phyloP scores from a whole-genome alignment of 495 filamentous ascomycete genomes.

The Trichoderma erinaceum region DNA sequence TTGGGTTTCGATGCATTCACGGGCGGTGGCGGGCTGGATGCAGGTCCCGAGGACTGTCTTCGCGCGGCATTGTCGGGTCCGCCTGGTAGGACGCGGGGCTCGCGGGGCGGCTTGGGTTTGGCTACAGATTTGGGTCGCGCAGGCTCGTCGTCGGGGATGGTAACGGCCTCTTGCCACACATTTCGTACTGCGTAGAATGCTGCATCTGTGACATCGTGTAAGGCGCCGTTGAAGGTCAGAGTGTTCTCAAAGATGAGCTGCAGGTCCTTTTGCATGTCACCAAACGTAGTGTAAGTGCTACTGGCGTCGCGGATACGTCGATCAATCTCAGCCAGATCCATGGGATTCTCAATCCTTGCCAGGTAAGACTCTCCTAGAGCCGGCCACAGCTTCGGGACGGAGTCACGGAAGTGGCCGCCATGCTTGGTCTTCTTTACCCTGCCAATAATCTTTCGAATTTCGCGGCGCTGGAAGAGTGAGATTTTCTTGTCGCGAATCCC shows the following conservation, averaged over 20 bases:
- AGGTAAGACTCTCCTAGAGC: slow-evolving; percentile 56
- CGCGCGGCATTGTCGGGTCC: background rate
- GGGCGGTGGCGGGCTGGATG: background rate
- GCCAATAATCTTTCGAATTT: slow-evolving; percentile 48
- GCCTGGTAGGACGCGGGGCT: slow-evolving; percentile 5
- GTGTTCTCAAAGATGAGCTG: slow-evolving; percentile 70
- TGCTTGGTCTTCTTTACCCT: slow-evolving; percentile 77
- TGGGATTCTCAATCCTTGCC: slow-evolving; percentile 63
- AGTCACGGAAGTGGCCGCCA: slow-evolving; percentile 62
- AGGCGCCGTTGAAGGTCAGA: slow-evolving; percentile 70
- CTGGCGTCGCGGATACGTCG: slow-evolving; percentile 59
- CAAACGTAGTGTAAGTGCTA: slow-evolving; percentile 52
- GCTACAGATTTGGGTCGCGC: slow-evolving; percentile 45
- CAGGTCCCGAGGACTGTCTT: background rate
- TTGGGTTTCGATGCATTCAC: background rate
- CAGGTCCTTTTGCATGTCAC: slow-evolving; percentile 65
- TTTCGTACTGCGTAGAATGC: slow-evolving; percentile 55
- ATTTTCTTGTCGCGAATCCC: slow-evolving; percentile 31
- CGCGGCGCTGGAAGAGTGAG: slow-evolving; percentile 41
- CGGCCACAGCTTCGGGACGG: slow-evolving; percentile 57
- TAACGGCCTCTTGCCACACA: slow-evolving; percentile 55
- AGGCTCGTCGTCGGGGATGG: slow-evolving; percentile 42
- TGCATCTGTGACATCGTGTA: slow-evolving; percentile 60
- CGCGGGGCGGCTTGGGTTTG: slow-evolving; percentile 26
- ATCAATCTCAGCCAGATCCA: slow-evolving; percentile 81